Evolutionary conservation across 1,284 basidiomycete genomes (phyloP), one percentile per base, ranked within the genome.

Genomic region (Tylopilus orsonianus): DNA sequence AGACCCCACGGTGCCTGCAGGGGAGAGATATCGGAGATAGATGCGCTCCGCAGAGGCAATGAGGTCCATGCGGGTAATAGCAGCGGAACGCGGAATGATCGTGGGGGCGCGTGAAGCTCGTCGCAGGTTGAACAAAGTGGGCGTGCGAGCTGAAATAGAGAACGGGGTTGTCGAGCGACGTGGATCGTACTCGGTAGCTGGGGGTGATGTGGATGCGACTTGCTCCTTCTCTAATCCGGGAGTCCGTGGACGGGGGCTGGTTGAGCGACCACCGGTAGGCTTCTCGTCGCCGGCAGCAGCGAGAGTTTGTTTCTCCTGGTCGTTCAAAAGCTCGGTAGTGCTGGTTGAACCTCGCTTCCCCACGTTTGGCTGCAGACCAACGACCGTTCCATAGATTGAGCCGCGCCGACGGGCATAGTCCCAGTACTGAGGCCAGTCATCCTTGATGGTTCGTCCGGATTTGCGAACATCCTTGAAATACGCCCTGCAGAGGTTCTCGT

Each of bases 381-480:
- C 89, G 38, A 97, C 84, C 4, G 87, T 87, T 23, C 92, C 90
- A 65, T 97, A 97, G 55, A 94, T 93, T 18, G 87, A 90, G 9
- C 93, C 93, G 30, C 91, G 74, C 48, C 89, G 77, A 40, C 90
- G 81, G 16, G 93, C 93, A 64, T 93, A 92, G 56, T 90, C 84
- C 80, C 91, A 95, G 65, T 95, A 98, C 66, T 95, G 90, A 5
- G 96, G 96, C 95, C 95, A 99, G 67, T 97, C 96, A 18, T 97
- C 91, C 66, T 87, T 87, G 60, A 98, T 88, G 8, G 86, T 83
- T 32, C 90, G 83, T 8, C 95, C 94, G 2, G 93, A 93, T 72
- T 95, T 93, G 62, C 91, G 86, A 52, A 99, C 80, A 68, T 98
- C 96, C 76, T 97, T 97, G 81, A 99, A 97, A 71, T 97, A 98